Percentiles rank a stretch among this genome's conserved stretches.
These are phyloP conservation scores for Suillus decipiens DNA, from an alignment of 768 basidiomycete species.

Conservation along the genomic window DNA sequence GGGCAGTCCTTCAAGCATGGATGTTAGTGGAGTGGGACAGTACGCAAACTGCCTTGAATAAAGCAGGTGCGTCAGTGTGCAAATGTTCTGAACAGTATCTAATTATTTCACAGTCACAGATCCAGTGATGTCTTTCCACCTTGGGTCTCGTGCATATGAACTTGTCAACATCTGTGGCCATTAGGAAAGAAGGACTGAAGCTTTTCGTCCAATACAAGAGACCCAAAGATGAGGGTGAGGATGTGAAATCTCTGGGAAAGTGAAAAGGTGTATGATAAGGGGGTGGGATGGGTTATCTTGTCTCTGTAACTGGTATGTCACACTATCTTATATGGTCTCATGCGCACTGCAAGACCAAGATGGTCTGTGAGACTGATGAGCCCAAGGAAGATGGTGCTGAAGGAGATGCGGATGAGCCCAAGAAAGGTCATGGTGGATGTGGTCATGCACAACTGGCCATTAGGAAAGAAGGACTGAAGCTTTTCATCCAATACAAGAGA, in stretches of 20 bases:
- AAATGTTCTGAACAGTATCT: too few species aligned
- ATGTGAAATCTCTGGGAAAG: too few species aligned
- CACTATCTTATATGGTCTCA: too few species aligned
- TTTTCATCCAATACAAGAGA: constrained; percentile 94
- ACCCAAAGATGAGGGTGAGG: too few species aligned
- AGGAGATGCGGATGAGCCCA: constrained; percentile 62
- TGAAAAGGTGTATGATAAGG: too few species aligned
- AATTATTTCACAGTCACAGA: background rate
- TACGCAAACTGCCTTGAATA: too few species aligned
- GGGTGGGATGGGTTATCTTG: too few species aligned
- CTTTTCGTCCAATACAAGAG: too few species aligned
- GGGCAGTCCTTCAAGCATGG: background rate
- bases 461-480: constrained; percentile 92
- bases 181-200: too few species aligned
- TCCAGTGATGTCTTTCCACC: constrained; percentile 4
- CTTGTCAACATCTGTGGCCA: background rate
- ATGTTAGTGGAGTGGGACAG: too few species aligned
- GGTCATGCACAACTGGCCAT: constrained; percentile 89
- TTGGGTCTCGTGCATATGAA: background rate
- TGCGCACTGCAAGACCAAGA: constrained; percentile 85
- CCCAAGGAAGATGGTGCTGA: constrained; percentile 83
- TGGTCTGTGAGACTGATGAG: constrained; percentile 85
- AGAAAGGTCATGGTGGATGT: constrained; percentile 96
- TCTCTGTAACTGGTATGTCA: too few species aligned
- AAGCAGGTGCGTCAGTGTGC: too few species aligned